Evolutionary conservation across 768 basidiomycete genomes (phyloP).

Genomic region (Boletus rufocinnamomeus): DNA sequence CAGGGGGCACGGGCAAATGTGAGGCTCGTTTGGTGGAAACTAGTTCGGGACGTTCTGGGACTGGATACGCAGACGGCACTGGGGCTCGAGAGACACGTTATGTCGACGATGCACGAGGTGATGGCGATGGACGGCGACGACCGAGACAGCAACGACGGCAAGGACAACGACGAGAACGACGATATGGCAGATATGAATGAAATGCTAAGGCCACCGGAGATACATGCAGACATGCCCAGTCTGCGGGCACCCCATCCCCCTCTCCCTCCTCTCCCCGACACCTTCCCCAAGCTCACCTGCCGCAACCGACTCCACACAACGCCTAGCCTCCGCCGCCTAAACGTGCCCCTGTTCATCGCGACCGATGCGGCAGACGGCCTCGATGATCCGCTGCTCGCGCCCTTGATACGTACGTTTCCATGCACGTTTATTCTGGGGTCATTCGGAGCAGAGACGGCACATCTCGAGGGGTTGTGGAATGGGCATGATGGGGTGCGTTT

Average conservation of each 20-base stretch:
- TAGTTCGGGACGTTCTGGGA: constrained; percentile 52
- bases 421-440: constrained; percentile 61
- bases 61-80: constrained; percentile 40
- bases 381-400: constrained; percentile 43
- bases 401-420: constrained; percentile 58
- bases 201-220: constrained; percentile 20
- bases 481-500: constrained; percentile 51
- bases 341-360: constrained; percentile 64
- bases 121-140: background rate
- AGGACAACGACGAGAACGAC: background rate
- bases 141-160: background rate
- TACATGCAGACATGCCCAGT: constrained; percentile 21
- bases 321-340: constrained; percentile 41
- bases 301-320: constrained; percentile 39
- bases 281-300: constrained; percentile 35
- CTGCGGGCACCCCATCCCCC: constrained; percentile 31
- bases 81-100: constrained; percentile 25
- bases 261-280: constrained; percentile 27
- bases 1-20: constrained; percentile 43
- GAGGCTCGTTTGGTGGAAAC: constrained; percentile 54
- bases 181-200: background rate
- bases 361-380: constrained; percentile 53
- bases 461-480: constrained; percentile 42
- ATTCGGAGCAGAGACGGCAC: constrained; percentile 38
- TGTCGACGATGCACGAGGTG: background rate